phyloP scores from a whole-genome alignment of 1,284 basidiomycete species.

The Apiotrichum montevideense region DNA sequence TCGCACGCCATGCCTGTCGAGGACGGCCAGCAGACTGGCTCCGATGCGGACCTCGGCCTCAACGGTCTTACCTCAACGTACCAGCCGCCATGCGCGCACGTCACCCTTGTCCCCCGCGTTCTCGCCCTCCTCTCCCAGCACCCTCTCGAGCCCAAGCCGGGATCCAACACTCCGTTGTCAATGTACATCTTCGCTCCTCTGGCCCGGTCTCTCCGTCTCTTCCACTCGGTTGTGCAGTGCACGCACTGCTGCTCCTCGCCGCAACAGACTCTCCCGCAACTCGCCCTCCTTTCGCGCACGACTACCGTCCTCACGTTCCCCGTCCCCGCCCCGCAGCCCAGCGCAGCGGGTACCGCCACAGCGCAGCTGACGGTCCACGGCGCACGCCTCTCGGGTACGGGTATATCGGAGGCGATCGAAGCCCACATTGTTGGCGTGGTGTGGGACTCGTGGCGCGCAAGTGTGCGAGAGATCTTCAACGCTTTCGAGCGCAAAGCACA shows the following conservation, averaged over 20 bases:
- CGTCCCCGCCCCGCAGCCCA: constrained; percentile 31
- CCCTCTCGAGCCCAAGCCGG: constrained; percentile 40
- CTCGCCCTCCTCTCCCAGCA: constrained; percentile 36
- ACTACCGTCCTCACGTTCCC: constrained; percentile 45
- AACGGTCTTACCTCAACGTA: constrained; percentile 15
- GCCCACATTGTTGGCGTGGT: constrained; percentile 46
- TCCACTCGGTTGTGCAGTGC: constrained; percentile 37
- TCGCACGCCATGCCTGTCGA: constrained; percentile 32
- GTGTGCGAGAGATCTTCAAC: constrained; percentile 42
- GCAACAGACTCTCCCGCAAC: constrained; percentile 44
- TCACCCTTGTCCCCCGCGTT: constrained; percentile 38
- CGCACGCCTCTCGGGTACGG: constrained; percentile 40
- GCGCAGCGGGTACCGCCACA: constrained; percentile 33
- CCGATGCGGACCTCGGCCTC: constrained; percentile 22
- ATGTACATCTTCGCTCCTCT: constrained; percentile 39
- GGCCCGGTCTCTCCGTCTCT: constrained; percentile 37
- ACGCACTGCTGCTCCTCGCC: constrained; percentile 36
- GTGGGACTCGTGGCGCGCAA: constrained; percentile 46
- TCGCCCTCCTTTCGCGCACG: constrained; percentile 42
- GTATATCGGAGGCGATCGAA: constrained; percentile 45
- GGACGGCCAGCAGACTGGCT: constrained; percentile 22
- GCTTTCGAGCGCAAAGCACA: constrained; percentile 41
- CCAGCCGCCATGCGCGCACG: constrained; percentile 31
- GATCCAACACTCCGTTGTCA: constrained; percentile 40
- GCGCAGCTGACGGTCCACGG: constrained; percentile 43